phyloP scores from a whole-genome alignment of 306 rosid species.

The Purshia tridentata region DNA sequence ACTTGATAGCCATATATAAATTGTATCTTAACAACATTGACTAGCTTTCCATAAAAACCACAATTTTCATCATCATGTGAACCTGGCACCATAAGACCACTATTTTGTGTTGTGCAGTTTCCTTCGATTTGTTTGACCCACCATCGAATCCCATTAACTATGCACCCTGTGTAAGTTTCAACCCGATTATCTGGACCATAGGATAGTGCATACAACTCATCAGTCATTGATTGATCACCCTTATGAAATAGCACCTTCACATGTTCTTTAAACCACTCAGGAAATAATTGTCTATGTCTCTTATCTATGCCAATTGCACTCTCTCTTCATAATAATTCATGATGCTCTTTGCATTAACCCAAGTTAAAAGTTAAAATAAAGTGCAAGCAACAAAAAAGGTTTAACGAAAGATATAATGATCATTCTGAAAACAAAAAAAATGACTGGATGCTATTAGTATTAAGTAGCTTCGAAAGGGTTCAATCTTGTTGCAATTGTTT shows the following conservation, averaged over 20 bases:
- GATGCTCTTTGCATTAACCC: not conserved
- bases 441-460: not conserved
- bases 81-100: not conserved
- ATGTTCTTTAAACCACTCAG: not conserved
- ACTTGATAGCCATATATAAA: not conserved
- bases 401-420: not conserved
- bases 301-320: not conserved
- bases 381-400: too few species aligned
- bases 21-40: not conserved
- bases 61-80: not conserved
- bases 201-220: conserved; percentile 3
- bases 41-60: not conserved
- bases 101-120: not conserved
- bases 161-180: not conserved
- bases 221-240: not conserved
- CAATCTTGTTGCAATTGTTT: not conserved
- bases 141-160: not conserved
- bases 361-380: not conserved
- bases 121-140: not conserved
- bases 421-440: too few species aligned
- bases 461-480: not conserved
- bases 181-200: not conserved
- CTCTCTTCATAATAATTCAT: not conserved
- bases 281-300: not conserved
- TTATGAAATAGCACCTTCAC: not conserved